Percentiles rank a stretch among this genome's conserved stretches.
These are phyloP conservation scores for Periconia macrospinosa DNA, from an alignment of 2,329 filamentous ascomycete species.

Conservation along the genomic window DNA sequence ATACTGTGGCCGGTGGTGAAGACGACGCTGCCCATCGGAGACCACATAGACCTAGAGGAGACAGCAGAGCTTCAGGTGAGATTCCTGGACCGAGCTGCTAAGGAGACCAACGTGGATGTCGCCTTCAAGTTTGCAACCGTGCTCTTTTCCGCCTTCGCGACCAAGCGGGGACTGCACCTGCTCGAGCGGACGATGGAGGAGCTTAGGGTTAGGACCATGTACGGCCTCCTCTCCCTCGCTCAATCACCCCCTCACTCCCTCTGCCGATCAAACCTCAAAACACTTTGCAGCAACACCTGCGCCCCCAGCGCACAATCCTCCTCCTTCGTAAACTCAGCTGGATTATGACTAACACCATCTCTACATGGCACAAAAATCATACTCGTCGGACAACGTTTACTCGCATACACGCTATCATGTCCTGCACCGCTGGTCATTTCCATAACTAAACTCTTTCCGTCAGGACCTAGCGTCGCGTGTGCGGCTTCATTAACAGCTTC, in stretches of 20 bases:
- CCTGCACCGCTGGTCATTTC: slow-evolving; percentile 67
- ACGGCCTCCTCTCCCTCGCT: not conserved
- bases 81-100: too few species aligned
- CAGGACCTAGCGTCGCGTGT: slow-evolving; percentile 57
- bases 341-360: slow-evolving; percentile 53
- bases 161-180: too few species aligned
- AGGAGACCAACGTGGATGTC: too few species aligned
- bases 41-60: too few species aligned
- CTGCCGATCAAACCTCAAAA: slow-evolving; percentile 53
- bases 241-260: too few species aligned
- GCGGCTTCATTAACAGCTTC: slow-evolving; percentile 64
- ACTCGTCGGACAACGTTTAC: slow-evolving; percentile 48
- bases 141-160: too few species aligned
- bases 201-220: too few species aligned
- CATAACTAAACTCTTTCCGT: slow-evolving; percentile 56
- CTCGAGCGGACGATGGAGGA: too few species aligned
- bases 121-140: too few species aligned
- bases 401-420: slow-evolving; percentile 57
- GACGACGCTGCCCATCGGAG: too few species aligned
- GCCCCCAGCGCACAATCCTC: slow-evolving; percentile 51
- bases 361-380: slow-evolving; percentile 54
- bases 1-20: too few species aligned
- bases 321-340: slow-evolving; percentile 48
- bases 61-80: too few species aligned
- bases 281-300: slow-evolving; percentile 55